A percentile compares a stretch with the other conserved stretches of the same genome.
Evolutionary conservation across 2,329 filamentous ascomycete genomes (phyloP).

Genomic region (Didymella arachidicola): DNA sequence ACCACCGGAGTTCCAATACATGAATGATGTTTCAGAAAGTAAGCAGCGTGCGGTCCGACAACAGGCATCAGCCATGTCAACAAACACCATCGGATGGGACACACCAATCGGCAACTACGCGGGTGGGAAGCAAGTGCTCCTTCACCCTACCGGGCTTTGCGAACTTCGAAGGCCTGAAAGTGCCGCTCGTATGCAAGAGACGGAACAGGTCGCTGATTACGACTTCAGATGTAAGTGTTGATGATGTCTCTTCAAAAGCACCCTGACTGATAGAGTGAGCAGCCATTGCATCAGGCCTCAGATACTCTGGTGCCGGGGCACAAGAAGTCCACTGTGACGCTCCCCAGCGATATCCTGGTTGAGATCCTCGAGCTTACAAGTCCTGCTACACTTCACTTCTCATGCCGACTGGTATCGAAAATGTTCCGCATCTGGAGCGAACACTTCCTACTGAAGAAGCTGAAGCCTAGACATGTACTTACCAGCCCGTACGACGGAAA

Average conservation of each 20-base stretch:
- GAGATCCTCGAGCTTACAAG: background rate
- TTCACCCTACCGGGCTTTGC: background rate
- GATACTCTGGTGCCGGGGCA: background rate
- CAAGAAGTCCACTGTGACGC: background rate
- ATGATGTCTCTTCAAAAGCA: background rate
- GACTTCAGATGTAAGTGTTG: background rate
- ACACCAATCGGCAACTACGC: background rate
- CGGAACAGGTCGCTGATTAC: background rate
- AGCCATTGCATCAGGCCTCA: background rate
- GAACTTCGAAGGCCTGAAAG: background rate
- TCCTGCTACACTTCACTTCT: background rate
- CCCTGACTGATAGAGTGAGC: background rate
- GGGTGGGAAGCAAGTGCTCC: background rate
- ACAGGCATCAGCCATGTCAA: background rate
- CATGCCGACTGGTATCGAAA: background rate
- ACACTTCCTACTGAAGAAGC: background rate
- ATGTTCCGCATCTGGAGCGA: background rate
- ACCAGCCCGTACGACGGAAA: background rate
- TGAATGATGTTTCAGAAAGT: background rate
- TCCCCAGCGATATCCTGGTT: background rate
- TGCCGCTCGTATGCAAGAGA: background rate
- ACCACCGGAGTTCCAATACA: background rate
- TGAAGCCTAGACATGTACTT: background rate
- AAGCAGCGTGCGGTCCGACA: background rate
- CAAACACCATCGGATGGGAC: conserved; percentile 1